Conservation (phyloP, 345 rosid genomes). For the Citrus reticulata region DNA sequence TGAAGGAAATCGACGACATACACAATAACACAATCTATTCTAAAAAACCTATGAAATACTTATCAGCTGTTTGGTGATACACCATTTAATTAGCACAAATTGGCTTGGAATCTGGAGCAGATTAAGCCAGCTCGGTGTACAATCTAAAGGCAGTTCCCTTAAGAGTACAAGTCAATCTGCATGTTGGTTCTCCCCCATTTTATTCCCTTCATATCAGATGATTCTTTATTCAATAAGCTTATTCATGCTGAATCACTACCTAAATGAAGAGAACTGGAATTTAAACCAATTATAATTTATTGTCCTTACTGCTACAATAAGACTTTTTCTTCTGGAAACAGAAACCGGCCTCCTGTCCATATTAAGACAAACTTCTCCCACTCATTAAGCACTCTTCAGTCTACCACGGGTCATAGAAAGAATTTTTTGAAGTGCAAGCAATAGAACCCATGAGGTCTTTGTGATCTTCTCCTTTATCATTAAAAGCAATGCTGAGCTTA, state of each 20-base stretch:
- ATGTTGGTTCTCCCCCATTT: not conserved
- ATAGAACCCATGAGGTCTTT: constrained; percentile 68
- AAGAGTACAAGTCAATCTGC: not conserved
- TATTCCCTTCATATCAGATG: not conserved
- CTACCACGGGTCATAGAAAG: constrained; percentile 35
- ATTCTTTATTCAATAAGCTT: not conserved
- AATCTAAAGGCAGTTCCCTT: not conserved
- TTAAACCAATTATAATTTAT: not conserved
- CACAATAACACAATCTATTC: not conserved
- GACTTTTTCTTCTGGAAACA: not conserved
- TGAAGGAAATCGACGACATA: not conserved
- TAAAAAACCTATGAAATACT: not conserved
- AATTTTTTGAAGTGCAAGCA: constrained; percentile 60
- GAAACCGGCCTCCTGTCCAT: not conserved
- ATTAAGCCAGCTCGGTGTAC: not conserved
- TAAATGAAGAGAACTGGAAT: not conserved
- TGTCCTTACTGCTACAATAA: not conserved
- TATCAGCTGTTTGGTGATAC: not conserved
- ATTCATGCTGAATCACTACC: not conserved
- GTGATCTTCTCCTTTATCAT: constrained; percentile 96
- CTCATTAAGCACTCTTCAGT: constrained; percentile 37
- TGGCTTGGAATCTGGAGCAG: not conserved
- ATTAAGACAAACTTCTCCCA: not conserved
- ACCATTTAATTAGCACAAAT: not conserved
- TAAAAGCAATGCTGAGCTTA: constrained; percentile 88